Conservation (phyloP, 2,329 filamentous ascomycete genomes). For the Exophiala alcalophila region DNA sequence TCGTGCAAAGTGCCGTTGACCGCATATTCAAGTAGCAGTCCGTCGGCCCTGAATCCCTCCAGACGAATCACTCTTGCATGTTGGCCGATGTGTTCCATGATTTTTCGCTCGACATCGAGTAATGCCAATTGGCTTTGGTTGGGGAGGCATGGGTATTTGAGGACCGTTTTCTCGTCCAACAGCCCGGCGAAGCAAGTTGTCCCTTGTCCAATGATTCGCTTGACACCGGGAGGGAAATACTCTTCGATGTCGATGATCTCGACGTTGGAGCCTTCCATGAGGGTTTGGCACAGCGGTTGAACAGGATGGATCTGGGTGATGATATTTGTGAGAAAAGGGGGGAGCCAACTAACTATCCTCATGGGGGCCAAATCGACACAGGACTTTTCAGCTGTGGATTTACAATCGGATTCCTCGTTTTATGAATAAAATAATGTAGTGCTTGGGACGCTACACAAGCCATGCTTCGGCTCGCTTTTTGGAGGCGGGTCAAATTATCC, state of each 20-base stretch:
- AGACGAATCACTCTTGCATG: conserved; percentile 4
- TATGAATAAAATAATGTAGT: too few species aligned
- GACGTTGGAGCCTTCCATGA: conserved; percentile 1
- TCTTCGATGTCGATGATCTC: conserved; percentile 13
- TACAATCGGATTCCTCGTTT: too few species aligned
- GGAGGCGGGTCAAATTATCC: too few species aligned
- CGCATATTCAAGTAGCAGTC: conserved; percentile 10
- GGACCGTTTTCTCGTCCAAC: conserved; percentile 8
- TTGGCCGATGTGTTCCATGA: conserved; percentile 5
- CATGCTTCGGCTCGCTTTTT: too few species aligned
- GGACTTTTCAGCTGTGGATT: too few species aligned
- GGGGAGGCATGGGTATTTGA: conserved; percentile 11
- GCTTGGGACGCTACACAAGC: too few species aligned
- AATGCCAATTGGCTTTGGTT: conserved; percentile 4
- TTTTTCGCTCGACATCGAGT: conserved; percentile 12
- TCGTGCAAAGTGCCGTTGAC: conserved; percentile 7
- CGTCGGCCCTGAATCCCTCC: conserved; percentile 3
- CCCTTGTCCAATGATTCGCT: conserved; percentile 11
- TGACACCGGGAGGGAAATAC: conserved; percentile 11
- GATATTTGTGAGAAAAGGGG: too few species aligned
- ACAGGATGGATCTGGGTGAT: too few species aligned
- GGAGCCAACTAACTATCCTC: too few species aligned
- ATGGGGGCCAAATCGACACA: too few species aligned
- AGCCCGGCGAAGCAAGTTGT: conserved; percentile 10
- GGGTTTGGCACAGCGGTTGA: too few species aligned